phyloP scores from a whole-genome alignment of 208 protist genomes.

The Herpetomonas samuelpessoai region DNA sequence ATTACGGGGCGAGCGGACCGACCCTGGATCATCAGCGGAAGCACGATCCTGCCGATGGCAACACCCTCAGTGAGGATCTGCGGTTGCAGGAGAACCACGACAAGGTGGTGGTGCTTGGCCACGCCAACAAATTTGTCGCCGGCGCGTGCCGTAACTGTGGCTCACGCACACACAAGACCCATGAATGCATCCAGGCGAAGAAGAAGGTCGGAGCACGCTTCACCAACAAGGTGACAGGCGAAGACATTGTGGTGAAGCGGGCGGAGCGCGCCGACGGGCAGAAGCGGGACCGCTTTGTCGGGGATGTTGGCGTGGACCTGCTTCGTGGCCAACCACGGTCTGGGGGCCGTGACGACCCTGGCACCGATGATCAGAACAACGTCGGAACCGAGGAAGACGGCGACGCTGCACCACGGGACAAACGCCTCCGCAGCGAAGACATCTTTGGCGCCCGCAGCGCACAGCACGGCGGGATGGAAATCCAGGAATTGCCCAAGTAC shows the following conservation, averaged over 20 bases:
- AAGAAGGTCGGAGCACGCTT: slow-evolving; percentile 73
- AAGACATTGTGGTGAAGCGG: slow-evolving; percentile 39
- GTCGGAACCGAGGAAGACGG: slow-evolving; percentile 1
- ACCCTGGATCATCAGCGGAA: slow-evolving; percentile 92
- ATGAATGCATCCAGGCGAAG: slow-evolving; percentile 93
- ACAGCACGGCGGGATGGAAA: slow-evolving; percentile 68
- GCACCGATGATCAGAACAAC: not conserved
- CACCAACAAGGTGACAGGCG: slow-evolving; percentile 60
- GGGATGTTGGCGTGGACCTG: slow-evolving; percentile 59
- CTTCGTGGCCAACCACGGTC: slow-evolving; percentile 24
- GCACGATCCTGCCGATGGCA: slow-evolving; percentile 17
- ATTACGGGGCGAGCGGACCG: slow-evolving; percentile 74
- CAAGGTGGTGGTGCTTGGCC: slow-evolving; percentile 39
- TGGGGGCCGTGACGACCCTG: slow-evolving; percentile 7
- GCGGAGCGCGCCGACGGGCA: slow-evolving; percentile 26
- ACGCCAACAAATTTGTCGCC: slow-evolving; percentile 89
- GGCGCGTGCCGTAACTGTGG: slow-evolving; percentile 99
- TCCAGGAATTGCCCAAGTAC: slow-evolving; percentile 85
- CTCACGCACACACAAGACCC: slow-evolving; percentile 95
- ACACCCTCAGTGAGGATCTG: slow-evolving; percentile 17
- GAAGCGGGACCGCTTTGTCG: slow-evolving; percentile 76
- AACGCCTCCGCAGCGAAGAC: slow-evolving; percentile 20
- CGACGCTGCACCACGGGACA: not conserved
- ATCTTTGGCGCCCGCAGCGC: slow-evolving; percentile 53
- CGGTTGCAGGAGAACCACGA: slow-evolving; percentile 41